These are phyloP conservation scores for Tuber aestivum DNA, from an alignment of 495 filamentous ascomycete genomes.

Conservation along the genomic window DNA sequence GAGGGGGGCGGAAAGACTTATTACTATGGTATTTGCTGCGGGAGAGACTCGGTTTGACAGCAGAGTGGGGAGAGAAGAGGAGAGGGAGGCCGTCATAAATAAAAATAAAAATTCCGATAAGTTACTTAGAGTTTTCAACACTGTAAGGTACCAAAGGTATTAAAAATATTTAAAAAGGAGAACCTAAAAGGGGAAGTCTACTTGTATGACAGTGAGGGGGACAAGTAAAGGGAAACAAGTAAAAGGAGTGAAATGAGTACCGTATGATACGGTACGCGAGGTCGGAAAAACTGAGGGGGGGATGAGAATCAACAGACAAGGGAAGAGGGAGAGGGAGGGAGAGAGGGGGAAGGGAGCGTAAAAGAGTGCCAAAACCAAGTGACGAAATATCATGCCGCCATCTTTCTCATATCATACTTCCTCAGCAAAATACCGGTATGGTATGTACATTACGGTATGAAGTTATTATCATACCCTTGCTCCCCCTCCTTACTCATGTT, in stretches of 20 bases:
- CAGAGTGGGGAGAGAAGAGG: neutral
- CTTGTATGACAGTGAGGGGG: neutral
- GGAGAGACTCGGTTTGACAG: neutral
- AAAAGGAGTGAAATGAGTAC: conserved; percentile 24
- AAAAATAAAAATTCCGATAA: neutral
- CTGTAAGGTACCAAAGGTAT: neutral
- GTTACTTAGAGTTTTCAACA: neutral
- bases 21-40: neutral
- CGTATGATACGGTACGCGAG: neutral
- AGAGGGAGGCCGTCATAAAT: neutral
- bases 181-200: neutral
- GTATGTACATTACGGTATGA: neutral
- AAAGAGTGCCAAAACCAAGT: conserved; percentile 11
- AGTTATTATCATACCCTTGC: neutral
- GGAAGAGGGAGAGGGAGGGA: conserved; percentile 22
- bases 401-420: too few relatives aligned
- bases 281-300: neutral
- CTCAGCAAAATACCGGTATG: too few relatives aligned
- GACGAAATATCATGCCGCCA: neutral
- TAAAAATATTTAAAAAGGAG: neutral
- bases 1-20: neutral
- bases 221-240: conserved; percentile 8
- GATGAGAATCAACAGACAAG: conserved; percentile 25
- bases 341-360: conserved; percentile 8
- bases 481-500: neutral